phyloP scores from a whole-genome alignment of 371 early-diverging fungal species.

The Mucor plumbeus region DNA sequence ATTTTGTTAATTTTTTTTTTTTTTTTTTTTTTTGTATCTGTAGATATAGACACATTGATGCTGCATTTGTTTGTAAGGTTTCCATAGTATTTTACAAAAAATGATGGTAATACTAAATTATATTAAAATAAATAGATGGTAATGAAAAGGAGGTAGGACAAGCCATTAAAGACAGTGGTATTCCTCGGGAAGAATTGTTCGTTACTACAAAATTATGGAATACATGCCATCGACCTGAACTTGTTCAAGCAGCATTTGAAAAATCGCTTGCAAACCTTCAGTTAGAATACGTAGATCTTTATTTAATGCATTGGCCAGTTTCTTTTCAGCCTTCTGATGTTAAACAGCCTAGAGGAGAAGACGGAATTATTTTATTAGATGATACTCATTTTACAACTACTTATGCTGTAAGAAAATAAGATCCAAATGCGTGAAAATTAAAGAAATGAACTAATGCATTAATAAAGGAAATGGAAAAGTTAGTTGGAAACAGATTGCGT shows the following conservation, averaged over 20 bases:
- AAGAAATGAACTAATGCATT: background rate
- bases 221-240: constrained; percentile 56
- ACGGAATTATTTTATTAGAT: constrained; percentile 26
- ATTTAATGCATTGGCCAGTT: constrained; percentile 54
- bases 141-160: constrained; percentile 40
- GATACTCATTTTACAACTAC: constrained; percentile 40
- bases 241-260: constrained; percentile 53
- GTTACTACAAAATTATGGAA: constrained; percentile 81
- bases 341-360: constrained; percentile 27
- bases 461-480: constrained; percentile 39
- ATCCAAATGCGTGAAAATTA: constrained; percentile 20
- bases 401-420: constrained; percentile 49
- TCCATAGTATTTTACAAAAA: background rate
- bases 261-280: constrained; percentile 60
- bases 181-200: constrained; percentile 67
- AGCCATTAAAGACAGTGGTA: constrained; percentile 55
- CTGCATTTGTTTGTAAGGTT: constrained; percentile 40
- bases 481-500: constrained; percentile 34
- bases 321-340: constrained; percentile 30
- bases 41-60: constrained; percentile 36
- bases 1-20: background rate
- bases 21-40: background rate
- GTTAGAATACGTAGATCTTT: constrained; percentile 76
- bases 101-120: background rate
- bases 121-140: constrained; percentile 19